Percentiles rank a stretch among this genome's conserved stretches.
phyloP scores from a whole-genome alignment of 176 grass and related monocot genomes.

The Triticum aestivum region IWGSC_CS_RefSeq_v2.1 NC_057802.1:182977998-182978497 shows the following conservation, averaged over 20 bases:
- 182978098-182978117: neutral
- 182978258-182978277: neutral
- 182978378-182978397: neutral
- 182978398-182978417: slow-evolving; percentile 14
- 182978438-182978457: neutral
- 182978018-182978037: neutral
- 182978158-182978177: neutral
- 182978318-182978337: neutral
- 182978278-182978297: neutral
- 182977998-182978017: neutral
- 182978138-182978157: neutral
- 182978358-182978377: neutral
- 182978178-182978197: neutral
- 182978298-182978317: neutral
- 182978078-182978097: neutral
- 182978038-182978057: neutral
- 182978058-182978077: neutral
- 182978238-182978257: neutral
- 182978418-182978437: slow-evolving; percentile 14
- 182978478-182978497: neutral
- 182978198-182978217: neutral
- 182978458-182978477: slow-evolving; percentile 2
- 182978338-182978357: neutral
- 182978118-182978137: neutral
- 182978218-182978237: neutral